Evolutionary conservation across 2,329 filamentous ascomycete species (phyloP).

Genomic region (Aspergillus intermedius): DNA sequence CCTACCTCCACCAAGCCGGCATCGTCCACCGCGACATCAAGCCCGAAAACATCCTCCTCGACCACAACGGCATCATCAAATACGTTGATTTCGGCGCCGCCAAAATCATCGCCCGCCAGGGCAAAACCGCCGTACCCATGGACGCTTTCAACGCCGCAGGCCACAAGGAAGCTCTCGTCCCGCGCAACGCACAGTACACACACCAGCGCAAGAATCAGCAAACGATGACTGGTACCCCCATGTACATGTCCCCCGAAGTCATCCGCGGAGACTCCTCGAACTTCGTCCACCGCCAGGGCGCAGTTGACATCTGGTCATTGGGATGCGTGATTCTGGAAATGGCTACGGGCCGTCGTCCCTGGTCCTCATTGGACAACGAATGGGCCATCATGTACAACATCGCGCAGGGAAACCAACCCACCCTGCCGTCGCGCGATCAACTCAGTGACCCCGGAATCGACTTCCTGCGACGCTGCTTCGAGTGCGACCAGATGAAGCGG

Average conservation of each 20-base stretch:
- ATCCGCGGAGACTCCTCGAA: slow-evolving; percentile 82
- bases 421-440: slow-evolving; percentile 74
- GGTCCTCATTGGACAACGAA: slow-evolving; percentile 95
- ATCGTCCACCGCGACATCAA: slow-evolving; percentile 98
- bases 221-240: slow-evolving; percentile 94
- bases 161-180: slow-evolving; percentile 23
- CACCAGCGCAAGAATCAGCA: slow-evolving; percentile 57
- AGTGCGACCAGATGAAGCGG: slow-evolving; percentile 70
- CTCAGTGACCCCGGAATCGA: slow-evolving; percentile 78
- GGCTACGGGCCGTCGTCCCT: slow-evolving; percentile 88
- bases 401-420: slow-evolving; percentile 87
- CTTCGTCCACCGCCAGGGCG: slow-evolving; percentile 67
- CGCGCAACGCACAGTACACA: slow-evolving; percentile 24
- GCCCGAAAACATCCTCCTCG: slow-evolving; percentile 92
- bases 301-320: slow-evolving; percentile 92
- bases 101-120: slow-evolving; percentile 91
- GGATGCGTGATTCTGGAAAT: slow-evolving; percentile 97
- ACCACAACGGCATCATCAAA: slow-evolving; percentile 97
- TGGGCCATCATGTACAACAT: slow-evolving; percentile 99
- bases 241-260: slow-evolving; percentile 99
- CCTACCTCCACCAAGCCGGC: slow-evolving; percentile 82
- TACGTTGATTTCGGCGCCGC: slow-evolving; percentile 98
- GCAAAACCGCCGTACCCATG: slow-evolving; percentile 71
- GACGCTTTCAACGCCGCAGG: slow-evolving; percentile 48
- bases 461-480: slow-evolving; percentile 81